Percentiles rank a stretch among this genome's conserved stretches.
Evolutionary conservation across 1,139 yeast genomes (phyloP).

Genomic region (Kurtzmaniella quercitrusa): DNA sequence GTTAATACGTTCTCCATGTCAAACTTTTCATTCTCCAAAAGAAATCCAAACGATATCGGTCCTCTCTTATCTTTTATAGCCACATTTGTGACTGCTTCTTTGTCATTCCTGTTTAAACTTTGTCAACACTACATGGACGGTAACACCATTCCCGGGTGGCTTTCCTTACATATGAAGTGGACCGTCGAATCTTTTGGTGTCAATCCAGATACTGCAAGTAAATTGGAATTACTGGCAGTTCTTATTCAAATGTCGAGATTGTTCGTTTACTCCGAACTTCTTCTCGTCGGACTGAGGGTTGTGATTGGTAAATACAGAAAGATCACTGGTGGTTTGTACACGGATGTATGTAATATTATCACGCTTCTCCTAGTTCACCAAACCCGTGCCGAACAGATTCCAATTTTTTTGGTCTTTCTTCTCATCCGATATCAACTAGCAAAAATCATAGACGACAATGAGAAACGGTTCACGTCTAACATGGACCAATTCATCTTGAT

Average conservation of each 20-base stretch:
- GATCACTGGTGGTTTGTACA: slow-evolving; percentile 23
- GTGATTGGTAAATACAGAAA: slow-evolving; percentile 23
- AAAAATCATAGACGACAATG: slow-evolving; percentile 10
- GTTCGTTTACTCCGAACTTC: slow-evolving; percentile 19
- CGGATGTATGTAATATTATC: slow-evolving; percentile 42
- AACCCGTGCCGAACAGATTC: slow-evolving; percentile 63
- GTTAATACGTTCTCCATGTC: slow-evolving; percentile 12
- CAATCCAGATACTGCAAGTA: slow-evolving; percentile 14
- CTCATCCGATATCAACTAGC: slow-evolving; percentile 29
- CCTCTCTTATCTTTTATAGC: slow-evolving; percentile 32
- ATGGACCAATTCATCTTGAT: slow-evolving; percentile 22
- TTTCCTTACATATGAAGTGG: slow-evolving; percentile 28
- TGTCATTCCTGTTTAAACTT: slow-evolving; percentile 55
- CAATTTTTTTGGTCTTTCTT: slow-evolving; percentile 56
- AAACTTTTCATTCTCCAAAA: slow-evolving; percentile 5
- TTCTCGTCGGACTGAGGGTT: slow-evolving; percentile 21
- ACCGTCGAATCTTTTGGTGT: slow-evolving; percentile 23
- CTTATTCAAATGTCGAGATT: slow-evolving; percentile 26
- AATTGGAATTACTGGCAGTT: slow-evolving; percentile 22
- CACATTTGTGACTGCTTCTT: slow-evolving; percentile 35
- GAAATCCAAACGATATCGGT: slow-evolving; percentile 18
- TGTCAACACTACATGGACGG: slow-evolving; percentile 55
- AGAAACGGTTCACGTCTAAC: slow-evolving; percentile 9
- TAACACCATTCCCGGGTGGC: slow-evolving; percentile 39
- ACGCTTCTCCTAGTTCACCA: slow-evolving; percentile 66